These are phyloP conservation scores for Daedaleopsis nitida DNA, from an alignment of 768 basidiomycete genomes.

Conservation along the genomic window DNA sequence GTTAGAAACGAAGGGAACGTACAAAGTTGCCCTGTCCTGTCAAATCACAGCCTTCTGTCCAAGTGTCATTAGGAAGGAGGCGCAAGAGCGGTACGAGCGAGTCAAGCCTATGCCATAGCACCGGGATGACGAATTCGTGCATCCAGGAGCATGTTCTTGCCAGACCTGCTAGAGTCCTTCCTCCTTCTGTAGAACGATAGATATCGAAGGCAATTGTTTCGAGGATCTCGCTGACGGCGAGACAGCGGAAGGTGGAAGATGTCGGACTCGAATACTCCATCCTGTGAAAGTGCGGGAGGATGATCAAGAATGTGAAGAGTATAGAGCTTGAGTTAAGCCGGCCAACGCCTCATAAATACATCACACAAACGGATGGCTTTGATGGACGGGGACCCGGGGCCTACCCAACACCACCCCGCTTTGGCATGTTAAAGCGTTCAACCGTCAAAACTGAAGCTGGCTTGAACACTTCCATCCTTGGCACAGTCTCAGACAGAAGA, in stretches of 20 bases:
- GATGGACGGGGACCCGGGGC: too few species aligned
- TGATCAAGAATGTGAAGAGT: too few species aligned
- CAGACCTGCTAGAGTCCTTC: neutral
- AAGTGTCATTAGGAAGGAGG: slow-evolving; percentile 1
- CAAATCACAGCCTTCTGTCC: neutral
- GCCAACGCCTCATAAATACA: too few species aligned
- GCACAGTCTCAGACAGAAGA: too few species aligned
- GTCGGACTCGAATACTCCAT: neutral
- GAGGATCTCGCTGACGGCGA: slow-evolving; percentile 5
- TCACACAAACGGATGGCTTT: too few species aligned
- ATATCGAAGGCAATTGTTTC: neutral
- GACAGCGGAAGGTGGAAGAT: slow-evolving; percentile 1
- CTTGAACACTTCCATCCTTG: too few species aligned
- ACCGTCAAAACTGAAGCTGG: too few species aligned
- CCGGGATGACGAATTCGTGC: neutral
- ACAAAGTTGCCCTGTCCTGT: neutral
- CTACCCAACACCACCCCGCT: too few species aligned
- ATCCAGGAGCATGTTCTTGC: neutral
- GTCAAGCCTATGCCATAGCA: slow-evolving; percentile 2
- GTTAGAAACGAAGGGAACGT: neutral
- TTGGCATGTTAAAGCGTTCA: too few species aligned
- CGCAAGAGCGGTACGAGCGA: neutral
- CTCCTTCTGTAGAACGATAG: neutral
- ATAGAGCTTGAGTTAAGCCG: too few species aligned
- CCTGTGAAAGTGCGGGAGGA: too few species aligned